Base-by-base conservation (phyloP, 345 rosid species). In the Citrus glauca region DNA sequence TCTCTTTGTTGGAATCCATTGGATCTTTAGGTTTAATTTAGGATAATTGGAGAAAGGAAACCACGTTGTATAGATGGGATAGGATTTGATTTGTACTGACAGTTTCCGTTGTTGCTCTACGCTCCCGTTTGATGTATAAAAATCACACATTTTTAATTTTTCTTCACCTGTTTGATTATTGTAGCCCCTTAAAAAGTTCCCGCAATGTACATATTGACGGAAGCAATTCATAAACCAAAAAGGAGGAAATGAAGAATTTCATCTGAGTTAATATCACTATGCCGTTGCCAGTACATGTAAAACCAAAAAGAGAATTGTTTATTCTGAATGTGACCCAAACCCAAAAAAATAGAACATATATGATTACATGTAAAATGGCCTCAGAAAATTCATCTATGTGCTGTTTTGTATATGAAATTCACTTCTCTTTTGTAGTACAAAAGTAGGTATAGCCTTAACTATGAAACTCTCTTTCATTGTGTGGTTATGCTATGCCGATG, bases 401-500 rank as follows among this genome's bases (percentile, higher is more conserved):
- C 38, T 64, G 19, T 78, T 35, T 37, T 57, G 71, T 61, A 27
- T 24, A 17, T 60, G 35, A 72, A 48, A 66, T 64, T 33, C 53
- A 22, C 16, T 75, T 60, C 22, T 40, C 40, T 24, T 19, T n/a
- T 27, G 35, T 62, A 27, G 20, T 78, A 74, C 67, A 73, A 8
- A 64, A 74, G 25, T 9, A 11, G 10, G 27, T 35, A 38, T 32
- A 27, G 19, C 28, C 48, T 9, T 10, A 33, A 71, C 57, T 66
- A 55, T 28, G 6, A n/a, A 45, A 22, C 25, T 17, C 48, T 75
- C 70, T 60, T 3, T 84, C 73, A 82, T n/a, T 73, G 65, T 17
- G 73, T 20, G 25, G 57, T 69, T 5, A 66, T 24, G 22, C 81
- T 68, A 45, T 66, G 64, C 65, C 68, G 69, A 84, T 73, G 33